Conservation (phyloP, 2,329 filamentous ascomycete species). For the Phialocephala subalpina region DNA sequence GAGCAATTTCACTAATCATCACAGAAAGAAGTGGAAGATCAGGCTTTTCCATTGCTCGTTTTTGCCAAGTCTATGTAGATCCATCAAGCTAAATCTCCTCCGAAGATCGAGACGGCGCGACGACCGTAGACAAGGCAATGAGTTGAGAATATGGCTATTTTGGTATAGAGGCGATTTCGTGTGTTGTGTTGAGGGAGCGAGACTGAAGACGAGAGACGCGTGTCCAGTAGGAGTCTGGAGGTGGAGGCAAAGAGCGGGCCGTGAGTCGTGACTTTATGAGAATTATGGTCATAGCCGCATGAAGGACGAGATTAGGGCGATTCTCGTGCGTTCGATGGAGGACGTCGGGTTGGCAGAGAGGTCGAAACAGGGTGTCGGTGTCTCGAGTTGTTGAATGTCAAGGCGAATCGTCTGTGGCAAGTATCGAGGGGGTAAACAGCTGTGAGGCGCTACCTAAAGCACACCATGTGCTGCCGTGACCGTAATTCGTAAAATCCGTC, state of each 20-base stretch:
- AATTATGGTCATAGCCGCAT: conserved; percentile 46
- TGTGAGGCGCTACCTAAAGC: conserved; percentile 36
- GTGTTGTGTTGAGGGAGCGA: conserved; percentile 38
- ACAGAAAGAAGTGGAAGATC: background rate
- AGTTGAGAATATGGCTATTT: conserved; percentile 36
- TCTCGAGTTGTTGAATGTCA: conserved; percentile 45
- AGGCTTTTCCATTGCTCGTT: conserved; percentile 29
- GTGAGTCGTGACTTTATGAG: conserved; percentile 44
- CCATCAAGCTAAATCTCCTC: conserved; percentile 35
- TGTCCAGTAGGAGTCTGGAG: conserved; percentile 30
- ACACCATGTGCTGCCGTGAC: conserved; percentile 41
- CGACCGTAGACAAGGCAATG: conserved; percentile 31
- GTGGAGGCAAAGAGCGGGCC: conserved; percentile 29
- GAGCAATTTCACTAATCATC: background rate
- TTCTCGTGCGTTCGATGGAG: conserved; percentile 46
- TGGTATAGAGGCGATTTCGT: conserved; percentile 9
- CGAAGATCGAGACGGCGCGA: conserved; percentile 36
- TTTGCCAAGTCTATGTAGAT: conserved; percentile 37
- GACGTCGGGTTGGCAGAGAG: conserved; percentile 45
- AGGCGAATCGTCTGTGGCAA: conserved; percentile 46
- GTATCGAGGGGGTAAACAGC: conserved; percentile 40
- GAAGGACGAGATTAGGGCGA: conserved; percentile 48
- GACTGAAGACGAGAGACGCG: conserved; percentile 34
- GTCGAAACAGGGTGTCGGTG: conserved; percentile 46
- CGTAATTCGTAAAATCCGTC: conserved; percentile 49